Evolutionary conservation across 768 basidiomycete genomes (phyloP), one percentile per base, ranked within the genome.

Genomic region (Leccinum truebloodii): DNA sequence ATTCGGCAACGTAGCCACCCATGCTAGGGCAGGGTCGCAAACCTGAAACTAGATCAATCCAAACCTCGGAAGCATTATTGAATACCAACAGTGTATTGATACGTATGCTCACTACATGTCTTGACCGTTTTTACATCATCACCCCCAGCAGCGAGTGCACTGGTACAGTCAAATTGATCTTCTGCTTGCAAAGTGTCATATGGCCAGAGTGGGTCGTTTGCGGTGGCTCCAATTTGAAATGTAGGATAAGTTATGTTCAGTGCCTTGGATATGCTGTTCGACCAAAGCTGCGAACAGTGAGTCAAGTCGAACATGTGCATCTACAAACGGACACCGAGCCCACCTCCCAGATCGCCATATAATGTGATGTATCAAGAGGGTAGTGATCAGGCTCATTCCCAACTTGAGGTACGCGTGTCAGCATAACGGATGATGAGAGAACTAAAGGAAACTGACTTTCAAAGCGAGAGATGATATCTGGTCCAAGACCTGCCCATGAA

Each of bases 361-460:
- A 84, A 22, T 71, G 79, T 61, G 77, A 68, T 28, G 82, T 77
- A 10, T 62, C 35, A 41, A 74, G 73, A 60, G 28, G 14, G 48
- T 83, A 84, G 39, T 83, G 81, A 65, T 84, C 82, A 2, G 82
- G 82, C 68, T 84, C 83, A 54, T 84, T 84, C 22, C 83, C 83
- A 60, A 84, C 81, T 70, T 49, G 22, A 55, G 10, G 34, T 14
- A 34, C 22, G 4, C 37, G 7, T n/a, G 37, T 65, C 44, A 62
- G 57, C 37, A 30, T 4, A 13, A 34, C 12, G 34, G n/a, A 9
- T 1, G 5, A 52, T 16, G 20, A 52, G 18, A 28, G 4, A 49
- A 26, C 26, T 54, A 10, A 9, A 9, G 2, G 37, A 39, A 6
- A 46, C 62, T 57, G n/a, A 81, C 82, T 82, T 72, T 84, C 82